A percentile compares a stretch with the other conserved stretches of the same genome.
Evolutionary conservation across 768 basidiomycete species (phyloP).

Genomic region (Lactifluus subvellereus): DNA sequence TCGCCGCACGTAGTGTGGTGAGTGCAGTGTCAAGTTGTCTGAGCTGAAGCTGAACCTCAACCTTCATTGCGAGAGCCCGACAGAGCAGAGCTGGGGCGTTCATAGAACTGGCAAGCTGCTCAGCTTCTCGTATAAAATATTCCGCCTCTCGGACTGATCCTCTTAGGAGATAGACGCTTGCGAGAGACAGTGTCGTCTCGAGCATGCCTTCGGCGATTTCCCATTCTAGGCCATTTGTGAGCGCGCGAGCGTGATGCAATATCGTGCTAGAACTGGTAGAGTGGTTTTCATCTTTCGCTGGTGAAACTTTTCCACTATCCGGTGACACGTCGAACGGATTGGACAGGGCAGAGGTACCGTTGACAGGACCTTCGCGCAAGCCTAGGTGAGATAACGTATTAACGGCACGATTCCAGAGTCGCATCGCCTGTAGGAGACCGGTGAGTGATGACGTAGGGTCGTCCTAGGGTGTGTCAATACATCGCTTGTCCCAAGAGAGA

Average conservation of each 20-base stretch:
- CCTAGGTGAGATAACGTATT: constrained; percentile 59
- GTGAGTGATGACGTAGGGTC: constrained; percentile 52
- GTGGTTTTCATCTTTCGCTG: constrained; percentile 29
- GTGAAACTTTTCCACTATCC: constrained; percentile 39
- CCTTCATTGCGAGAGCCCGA: constrained; percentile 59
- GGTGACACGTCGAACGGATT: constrained; percentile 56
- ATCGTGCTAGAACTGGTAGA: constrained; percentile 20
- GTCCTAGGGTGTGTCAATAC: constrained; percentile 40
- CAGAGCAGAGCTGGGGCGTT: constrained; percentile 60
- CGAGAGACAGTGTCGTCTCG: constrained; percentile 56
- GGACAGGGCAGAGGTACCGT: constrained; percentile 33
- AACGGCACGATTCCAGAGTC: constrained; percentile 75
- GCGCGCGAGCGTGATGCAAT: constrained; percentile 27
- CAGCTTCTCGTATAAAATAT: constrained; percentile 74
- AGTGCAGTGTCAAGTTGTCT: constrained; percentile 54
- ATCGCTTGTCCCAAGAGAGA: background rate
- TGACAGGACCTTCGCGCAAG: constrained; percentile 32
- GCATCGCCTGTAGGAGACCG: constrained; percentile 60
- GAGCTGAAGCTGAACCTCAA: constrained; percentile 64
- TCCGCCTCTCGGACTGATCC: constrained; percentile 84
- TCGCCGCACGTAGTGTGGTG: constrained; percentile 47
- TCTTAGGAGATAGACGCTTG: constrained; percentile 56
- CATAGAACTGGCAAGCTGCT: constrained; percentile 63
- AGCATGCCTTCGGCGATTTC: constrained; percentile 68
- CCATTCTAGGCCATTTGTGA: constrained; percentile 64